Evolutionary conservation across 2,329 filamentous ascomycete species (phyloP), one percentile per base, ranked within the genome.

Genomic region (Neodidymelliopsis sp.): DNA sequence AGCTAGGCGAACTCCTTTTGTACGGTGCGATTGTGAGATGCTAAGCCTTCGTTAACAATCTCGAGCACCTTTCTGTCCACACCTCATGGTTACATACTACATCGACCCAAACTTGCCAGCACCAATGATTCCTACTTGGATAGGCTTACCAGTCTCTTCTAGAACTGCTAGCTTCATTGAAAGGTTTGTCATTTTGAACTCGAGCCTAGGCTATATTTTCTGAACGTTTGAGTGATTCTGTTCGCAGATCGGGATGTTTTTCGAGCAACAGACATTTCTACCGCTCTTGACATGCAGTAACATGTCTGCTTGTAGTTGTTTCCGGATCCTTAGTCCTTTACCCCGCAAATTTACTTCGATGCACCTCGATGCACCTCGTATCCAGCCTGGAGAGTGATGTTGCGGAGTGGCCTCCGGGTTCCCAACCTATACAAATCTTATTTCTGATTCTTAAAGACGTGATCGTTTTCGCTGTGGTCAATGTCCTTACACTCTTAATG

Each of bases 51-150:
- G n/a, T 34, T 13, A 38, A n/a, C 23, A n/a, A 19, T 24, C 8
- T 41, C 15, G 5, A 12, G 3, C 7, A 18, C 3, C 29, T 12
- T 23, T 10, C 6, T 8, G 6, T 10, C 6, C 11, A 9, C 15
- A 15, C 2, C n/a, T 8, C 4, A 8, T 16, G 16, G 20, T 4
- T 22, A 62, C 59, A 40, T 53, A 68, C 65, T 75, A 78, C 76
- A 77, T 78, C 11, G 74, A 77, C 2, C 75, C 76, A 43, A 78
- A 78, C 51, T 78, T 78, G 43, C 76, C 76, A 28, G 76, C 75
- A 3, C 76, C 75, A 41, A 78, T 78, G 47, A 78, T 69, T 34
- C 74, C 76, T 25, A 78, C 72, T 29, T 57, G 55, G 16, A 60
- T 58, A 11, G 47, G 55, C 29, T 41, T 60, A 28, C 45, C 53